Percentiles rank a stretch among this genome's conserved stretches.
These are phyloP conservation scores for Elsinoe arachidis DNA, from an alignment of 2,329 filamentous ascomycete genomes.

Conservation along the genomic window DNA sequence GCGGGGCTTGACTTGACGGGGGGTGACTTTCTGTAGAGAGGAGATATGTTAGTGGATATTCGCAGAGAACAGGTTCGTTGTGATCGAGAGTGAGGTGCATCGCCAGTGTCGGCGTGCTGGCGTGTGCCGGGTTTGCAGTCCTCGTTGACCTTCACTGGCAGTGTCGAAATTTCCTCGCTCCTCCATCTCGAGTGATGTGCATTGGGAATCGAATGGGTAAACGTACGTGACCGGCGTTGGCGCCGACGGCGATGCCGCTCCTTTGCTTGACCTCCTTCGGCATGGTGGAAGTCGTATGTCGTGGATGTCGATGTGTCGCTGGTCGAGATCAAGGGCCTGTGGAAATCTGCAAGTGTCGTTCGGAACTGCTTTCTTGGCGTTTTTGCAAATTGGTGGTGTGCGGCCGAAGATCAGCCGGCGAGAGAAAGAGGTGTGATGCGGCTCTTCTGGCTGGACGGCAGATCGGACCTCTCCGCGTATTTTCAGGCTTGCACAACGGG, in stretches of 20 bases:
- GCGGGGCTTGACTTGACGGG: conserved; percentile 40
- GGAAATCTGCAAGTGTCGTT: conserved; percentile 10
- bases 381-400: conserved; percentile 5
- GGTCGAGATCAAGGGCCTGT: not conserved
- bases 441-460: not conserved
- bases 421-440: not conserved
- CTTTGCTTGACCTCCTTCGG: conserved; percentile 47
- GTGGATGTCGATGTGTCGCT: conserved; percentile 13
- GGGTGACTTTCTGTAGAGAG: conserved; percentile 40
- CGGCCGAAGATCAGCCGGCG: not conserved
- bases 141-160: not conserved
- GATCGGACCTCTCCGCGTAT: not conserved
- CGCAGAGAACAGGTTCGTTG: not conserved
- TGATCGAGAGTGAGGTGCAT: too few relatives aligned
- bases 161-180: conserved; percentile 19
- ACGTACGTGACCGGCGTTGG: conserved; percentile 62
- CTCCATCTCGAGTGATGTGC: conserved; percentile 20
- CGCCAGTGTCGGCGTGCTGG: not conserved
- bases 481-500: not conserved
- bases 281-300: conserved; percentile 32
- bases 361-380: not conserved
- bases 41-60: conserved; percentile 16
- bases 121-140: not conserved
- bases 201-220: conserved; percentile 16
- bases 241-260: conserved; percentile 49